Percentiles rank a stretch among this genome's conserved stretches.
Conservation (phyloP, 176 grass and related monocot species). For the Otatea glauca region DNA sequence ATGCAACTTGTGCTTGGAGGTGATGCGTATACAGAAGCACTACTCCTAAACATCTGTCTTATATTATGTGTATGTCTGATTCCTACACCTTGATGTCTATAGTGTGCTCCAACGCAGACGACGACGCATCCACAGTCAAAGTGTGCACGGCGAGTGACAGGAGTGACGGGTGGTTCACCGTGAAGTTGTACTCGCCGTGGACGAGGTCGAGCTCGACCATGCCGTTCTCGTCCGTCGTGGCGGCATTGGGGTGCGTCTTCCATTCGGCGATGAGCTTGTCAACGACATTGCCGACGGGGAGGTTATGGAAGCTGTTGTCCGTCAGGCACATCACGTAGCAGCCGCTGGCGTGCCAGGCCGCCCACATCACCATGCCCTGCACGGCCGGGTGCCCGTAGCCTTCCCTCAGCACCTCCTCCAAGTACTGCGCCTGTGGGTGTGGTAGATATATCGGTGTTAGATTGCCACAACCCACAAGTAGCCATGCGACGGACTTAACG, state of each 20-base stretch:
- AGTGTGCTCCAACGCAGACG: background rate
- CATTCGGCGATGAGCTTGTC: constrained; percentile 67
- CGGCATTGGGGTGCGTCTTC: constrained; percentile 33
- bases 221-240: constrained; percentile 41
- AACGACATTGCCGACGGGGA: constrained; percentile 46
- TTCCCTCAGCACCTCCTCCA: constrained; percentile 68
- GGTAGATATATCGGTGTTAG: too few relatives aligned
- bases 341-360: constrained; percentile 50
- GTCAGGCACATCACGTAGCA: constrained; percentile 74
- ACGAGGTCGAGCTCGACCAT: constrained; percentile 39
- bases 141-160: constrained; percentile 16
- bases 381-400: constrained; percentile 64
- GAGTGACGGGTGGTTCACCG: constrained; percentile 37
- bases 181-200: constrained; percentile 58
- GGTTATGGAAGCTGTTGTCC: constrained; percentile 62
- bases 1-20: too few relatives aligned
- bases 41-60: too few relatives aligned
- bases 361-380: constrained; percentile 69
- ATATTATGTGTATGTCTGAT: too few relatives aligned
- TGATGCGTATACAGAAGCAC: too few relatives aligned
- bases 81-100: background rate
- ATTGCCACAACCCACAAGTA: too few relatives aligned
- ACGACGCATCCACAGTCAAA: constrained; percentile 35
- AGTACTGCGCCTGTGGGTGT: constrained; percentile 15
- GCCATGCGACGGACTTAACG: too few relatives aligned